These are phyloP conservation scores for Gleditsia sinensis DNA, from an alignment of 306 rosid genomes.

Conservation along the genomic window DNA sequence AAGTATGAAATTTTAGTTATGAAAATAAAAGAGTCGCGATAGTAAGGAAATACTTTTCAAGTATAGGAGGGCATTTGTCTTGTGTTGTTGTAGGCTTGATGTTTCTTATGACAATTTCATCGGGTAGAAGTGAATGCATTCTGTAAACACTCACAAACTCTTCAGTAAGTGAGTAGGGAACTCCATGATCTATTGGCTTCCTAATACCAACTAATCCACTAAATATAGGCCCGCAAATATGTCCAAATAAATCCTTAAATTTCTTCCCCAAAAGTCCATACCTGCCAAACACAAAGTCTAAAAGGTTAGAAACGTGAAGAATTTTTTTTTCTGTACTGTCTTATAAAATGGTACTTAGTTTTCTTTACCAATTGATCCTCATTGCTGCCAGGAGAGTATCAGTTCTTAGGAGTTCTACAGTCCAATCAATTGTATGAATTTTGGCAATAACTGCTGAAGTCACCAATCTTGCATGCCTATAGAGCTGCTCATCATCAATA, in stretches of 20 bases:
- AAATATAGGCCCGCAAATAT: slow-evolving; percentile 56
- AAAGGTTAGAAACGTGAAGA: not conserved
- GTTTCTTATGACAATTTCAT: slow-evolving; percentile 53
- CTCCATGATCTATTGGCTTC: slow-evolving; percentile 76
- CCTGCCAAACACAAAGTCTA: slow-evolving; percentile 42
- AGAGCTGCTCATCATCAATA: slow-evolving; percentile 70
- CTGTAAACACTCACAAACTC: slow-evolving; percentile 79
- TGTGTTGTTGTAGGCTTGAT: slow-evolving; percentile 33
- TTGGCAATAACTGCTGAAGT: slow-evolving; percentile 82
- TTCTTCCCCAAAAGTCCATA: slow-evolving; percentile 80
- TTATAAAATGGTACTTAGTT: no score
- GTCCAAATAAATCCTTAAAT: slow-evolving; percentile 68
- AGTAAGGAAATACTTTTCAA: slow-evolving; percentile 47
- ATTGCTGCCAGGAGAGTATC: slow-evolving; percentile 68
- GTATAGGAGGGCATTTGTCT: slow-evolving; percentile 52
- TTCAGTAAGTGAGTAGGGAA: slow-evolving; percentile 68
- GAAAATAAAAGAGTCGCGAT: not conserved
- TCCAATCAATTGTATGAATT: slow-evolving; percentile 89
- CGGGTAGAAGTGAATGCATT: slow-evolving; percentile 77
- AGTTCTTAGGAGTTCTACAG: slow-evolving; percentile 72
- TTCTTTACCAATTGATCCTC: slow-evolving; percentile 69
- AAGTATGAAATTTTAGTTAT: not conserved
- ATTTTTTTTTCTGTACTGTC: no score
- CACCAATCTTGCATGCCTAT: slow-evolving; percentile 71
- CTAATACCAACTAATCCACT: slow-evolving; percentile 73